Base-by-base conservation (phyloP, 2,329 filamentous ascomycete species). In the Fusarium xylarioides region DNA sequence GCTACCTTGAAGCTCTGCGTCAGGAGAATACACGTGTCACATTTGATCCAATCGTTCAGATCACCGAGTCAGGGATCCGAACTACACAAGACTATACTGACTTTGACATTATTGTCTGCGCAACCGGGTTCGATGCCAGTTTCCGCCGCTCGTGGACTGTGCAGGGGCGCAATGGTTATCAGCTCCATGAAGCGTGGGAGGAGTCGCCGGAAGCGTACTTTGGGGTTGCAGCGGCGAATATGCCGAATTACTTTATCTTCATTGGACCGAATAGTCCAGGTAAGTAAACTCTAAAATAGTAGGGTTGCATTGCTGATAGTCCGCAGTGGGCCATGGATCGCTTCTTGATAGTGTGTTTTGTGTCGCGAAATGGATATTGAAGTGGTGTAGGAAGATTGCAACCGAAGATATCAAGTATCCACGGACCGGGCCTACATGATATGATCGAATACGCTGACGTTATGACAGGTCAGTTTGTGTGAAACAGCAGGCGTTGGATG, bases 1-100 rank as follows among this genome's bases (percentile, higher is more conserved):
- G 70, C 14, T 79, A 79, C 21, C 74, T 79, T 6, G 75, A 79
- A 63, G 76, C 75, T 7, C 62, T 79, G 0, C 53, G 35, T 4
- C 14, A 66, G 40, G n/a, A 56, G 50, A 57, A 68, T 32, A n/a
- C 75, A 66, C 40, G 70, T 64, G 32, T 43, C 1, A 56, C 52
- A 4, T 63, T 66, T 2, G 28, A 38, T 9, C n/a, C 37, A 30
- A 70, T 74, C n/a, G 38, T 52, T 21, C 40, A 54, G 28, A 40
- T 74, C 21, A 63, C 53, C 4, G 61, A 63, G 32, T 35, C 5
- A 3, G 68, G 70, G 3, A 60, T 73, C 21, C n/a, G 34, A 28
- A 66, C 68, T 14, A 42, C 49, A 2, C 14, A 58, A 4, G 44
- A 32, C 2, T 21, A 26, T 6, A 54, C 54, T 12, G 57, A 70